Evolutionary conservation across 345 rosid genomes (phyloP), one percentile per base, ranked within the genome.

Genomic region (Eucalyptus cloeziana): DNA sequence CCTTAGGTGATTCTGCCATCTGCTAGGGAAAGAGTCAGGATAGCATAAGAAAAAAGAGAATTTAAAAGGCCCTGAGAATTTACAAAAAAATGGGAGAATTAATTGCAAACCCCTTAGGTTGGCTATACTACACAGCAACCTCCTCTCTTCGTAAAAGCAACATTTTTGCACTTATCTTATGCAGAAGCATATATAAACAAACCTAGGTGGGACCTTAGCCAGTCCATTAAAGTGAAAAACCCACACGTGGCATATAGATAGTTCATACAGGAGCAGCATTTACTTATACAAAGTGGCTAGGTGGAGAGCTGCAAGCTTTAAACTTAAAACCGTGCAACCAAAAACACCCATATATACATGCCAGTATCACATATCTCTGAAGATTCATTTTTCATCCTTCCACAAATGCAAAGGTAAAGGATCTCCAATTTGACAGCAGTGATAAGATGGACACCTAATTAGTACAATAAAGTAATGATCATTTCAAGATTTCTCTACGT

Each of bases 1-100:
- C 91, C 87, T 92, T 94, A 89, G 89, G 56, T 87, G 91, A 87
- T 80, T 94, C 92, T 87, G 92, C 89, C 97, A 95, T 94, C 90
- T 89, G 86, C 89, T 58, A 83, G 31, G 49, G 25, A 33, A 71
- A 33, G 44, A 17, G 81, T 33, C 13, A 17, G 44, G 44, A 71
- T 9, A 71, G 81, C 81, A 71, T 19, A 71, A 71, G 44, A 71
- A 33, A 33, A 71, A 33, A 71, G 44, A 71, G 81, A 71, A 71
- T 9, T 40, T 10, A 3, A 16, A 33, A 17, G 44, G 44, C 81
- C 81, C 81, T 71, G 21, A 71, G 44, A 71, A 71, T 71, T 33
- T 71, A 21, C 44, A 33, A 71, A 33, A 71, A 33, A 71, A 71
- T 33, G 44, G 81, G 44, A 71, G 81, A 71, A 14, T 50, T 50